Evolutionary conservation across 768 basidiomycete genomes (phyloP).

Genomic region (Suillus subluteus): DNA sequence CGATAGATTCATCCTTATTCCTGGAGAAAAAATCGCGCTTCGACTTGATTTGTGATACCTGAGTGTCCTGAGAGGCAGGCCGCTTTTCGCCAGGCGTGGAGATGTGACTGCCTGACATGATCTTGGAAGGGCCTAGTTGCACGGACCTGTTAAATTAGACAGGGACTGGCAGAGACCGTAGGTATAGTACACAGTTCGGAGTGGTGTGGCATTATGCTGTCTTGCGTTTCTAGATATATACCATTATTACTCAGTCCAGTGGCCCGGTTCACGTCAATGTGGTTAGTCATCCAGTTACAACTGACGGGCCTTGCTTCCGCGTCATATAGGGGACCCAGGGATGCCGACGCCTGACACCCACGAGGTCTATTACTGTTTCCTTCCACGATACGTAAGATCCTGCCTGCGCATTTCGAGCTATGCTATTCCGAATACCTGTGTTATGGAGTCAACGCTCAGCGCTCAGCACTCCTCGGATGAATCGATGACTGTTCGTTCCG

Average conservation of each 20-base stretch:
- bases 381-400: neutral
- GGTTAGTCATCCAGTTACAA: neutral
- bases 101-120: constrained; percentile 49
- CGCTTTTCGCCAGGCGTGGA: constrained; percentile 51
- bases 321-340: neutral
- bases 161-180: neutral
- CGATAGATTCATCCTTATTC: constrained; percentile 35
- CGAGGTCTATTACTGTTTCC: neutral
- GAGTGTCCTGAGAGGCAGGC: constrained; percentile 24
- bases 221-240: neutral
- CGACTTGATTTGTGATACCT: constrained; percentile 20
- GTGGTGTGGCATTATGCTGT: neutral
- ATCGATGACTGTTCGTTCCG: no score
- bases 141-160: neutral
- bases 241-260: neutral
- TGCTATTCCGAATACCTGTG: no score
- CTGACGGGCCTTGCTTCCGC: neutral
- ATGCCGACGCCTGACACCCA: neutral
- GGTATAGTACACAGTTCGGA: neutral
- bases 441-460: no score
- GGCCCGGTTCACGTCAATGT: neutral
- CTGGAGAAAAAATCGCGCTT: constrained; percentile 45
- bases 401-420: neutral
- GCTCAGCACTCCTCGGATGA: no score
- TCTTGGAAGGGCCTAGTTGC: neutral